Conservation (phyloP, 2,329 filamentous ascomycete species). For the Tolypocladium guangdongense region DNA sequence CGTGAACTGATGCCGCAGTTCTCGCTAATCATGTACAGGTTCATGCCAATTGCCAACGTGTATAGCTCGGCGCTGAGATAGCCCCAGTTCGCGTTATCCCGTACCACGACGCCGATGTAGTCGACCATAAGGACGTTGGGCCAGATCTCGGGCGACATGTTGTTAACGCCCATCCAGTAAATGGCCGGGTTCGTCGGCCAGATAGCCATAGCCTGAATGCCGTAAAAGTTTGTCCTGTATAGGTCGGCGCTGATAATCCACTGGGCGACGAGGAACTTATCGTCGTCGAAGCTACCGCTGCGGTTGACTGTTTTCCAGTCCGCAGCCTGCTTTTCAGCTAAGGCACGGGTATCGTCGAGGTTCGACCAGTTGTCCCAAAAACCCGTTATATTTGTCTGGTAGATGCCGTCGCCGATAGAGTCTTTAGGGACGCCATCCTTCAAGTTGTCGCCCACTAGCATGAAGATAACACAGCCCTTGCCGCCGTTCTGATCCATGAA, state of each 20-base stretch:
- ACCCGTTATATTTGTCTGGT: conserved; percentile 10
- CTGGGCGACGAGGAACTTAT: conserved; percentile 14
- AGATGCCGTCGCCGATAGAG: conserved; percentile 17
- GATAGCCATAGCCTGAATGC: too few species aligned
- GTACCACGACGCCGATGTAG: conserved; percentile 19
- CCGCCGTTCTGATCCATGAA: conserved; percentile 20
- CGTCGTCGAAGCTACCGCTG: neutral
- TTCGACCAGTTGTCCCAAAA: conserved; percentile 20
- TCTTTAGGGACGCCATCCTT: neutral
- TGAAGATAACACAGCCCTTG: conserved; percentile 20
- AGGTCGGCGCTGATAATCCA: conserved; percentile 18
- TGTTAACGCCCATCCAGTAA: conserved; percentile 19
- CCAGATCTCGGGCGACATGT: conserved; percentile 16
- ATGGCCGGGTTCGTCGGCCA: conserved; percentile 18
- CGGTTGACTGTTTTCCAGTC: conserved; percentile 11
- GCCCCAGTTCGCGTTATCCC: conserved; percentile 13
- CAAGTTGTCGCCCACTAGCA: conserved; percentile 9
- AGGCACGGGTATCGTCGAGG: conserved; percentile 12
- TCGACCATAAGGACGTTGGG: conserved; percentile 20
- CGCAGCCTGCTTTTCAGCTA: conserved; percentile 11
- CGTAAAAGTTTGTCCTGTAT: conserved; percentile 6
- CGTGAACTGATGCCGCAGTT: conserved; percentile 15
- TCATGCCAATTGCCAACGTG: conserved; percentile 16
- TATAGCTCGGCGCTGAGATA: conserved; percentile 20
- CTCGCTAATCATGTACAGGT: conserved; percentile 21